Evolutionary conservation across 1,284 basidiomycete genomes (phyloP), one percentile per base, ranked within the genome.

Genomic region (Athelia sp.): DNA sequence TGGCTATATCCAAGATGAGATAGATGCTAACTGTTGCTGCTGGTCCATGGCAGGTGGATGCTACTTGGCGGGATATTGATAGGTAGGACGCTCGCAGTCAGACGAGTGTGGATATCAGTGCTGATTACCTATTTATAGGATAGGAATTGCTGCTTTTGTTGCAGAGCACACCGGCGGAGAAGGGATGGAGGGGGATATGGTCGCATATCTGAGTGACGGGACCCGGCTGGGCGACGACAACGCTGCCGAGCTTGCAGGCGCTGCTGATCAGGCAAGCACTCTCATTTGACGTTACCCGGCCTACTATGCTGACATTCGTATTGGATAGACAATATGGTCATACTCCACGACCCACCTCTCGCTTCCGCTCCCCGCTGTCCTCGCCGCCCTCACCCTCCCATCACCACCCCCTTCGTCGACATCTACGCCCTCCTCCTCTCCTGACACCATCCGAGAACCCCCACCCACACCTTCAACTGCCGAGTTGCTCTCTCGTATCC

Each of bases 311-410:
- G 26, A 29, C 26, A 29, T 13, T 29, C 6, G 13, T 13, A 29
- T 29, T 29, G 26, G 26, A 13, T 29, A 87, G 84, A 76, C 79
- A 9, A 85, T 90, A 53, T 90, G 79, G 58, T 83, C 90, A 3
- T 90, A 87, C 68, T 90, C 90, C 67, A 88, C 87, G 60, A 71
- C 76, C 56, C 87, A 86, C 57, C 73, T 90, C 35, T 85, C 87
- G 52, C 70, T 79, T 44, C 81, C 84, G 48, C 48, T 86, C 29
- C 75, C 83, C 2, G 74, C 84, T 40, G 80, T 87, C 6, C 26
- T 29, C 26, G 26, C 4, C 6, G 4, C 26, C 26, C 26, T 29
- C 26, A 13, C 26, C 26, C 26, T 29, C 13, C 26, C 26, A 4
- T 29, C 13, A 13, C 26, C 26, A 29, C 13, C 26, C 26, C 6